Base-by-base conservation (phyloP, 2,329 filamentous ascomycete species). In the Monilinia laxa region DNA sequence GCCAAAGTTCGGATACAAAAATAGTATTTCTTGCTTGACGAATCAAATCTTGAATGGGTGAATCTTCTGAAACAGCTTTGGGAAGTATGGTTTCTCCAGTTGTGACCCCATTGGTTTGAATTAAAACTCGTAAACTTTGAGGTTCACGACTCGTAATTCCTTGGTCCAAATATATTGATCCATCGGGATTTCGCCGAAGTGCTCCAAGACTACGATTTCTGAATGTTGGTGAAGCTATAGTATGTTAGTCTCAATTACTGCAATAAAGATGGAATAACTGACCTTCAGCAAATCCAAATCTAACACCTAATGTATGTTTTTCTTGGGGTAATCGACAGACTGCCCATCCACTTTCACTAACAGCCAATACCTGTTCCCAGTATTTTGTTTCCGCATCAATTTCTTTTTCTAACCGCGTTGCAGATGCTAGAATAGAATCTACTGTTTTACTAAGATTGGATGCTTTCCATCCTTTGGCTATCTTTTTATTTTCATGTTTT, bases 311-410 rank as follows among this genome's bases (percentile, higher is more conserved):
- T 0, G 87, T 88, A 71, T 91, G 87, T 60, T 83, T 83, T 71
- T 94, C 88, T 9, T 87, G 82, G 0, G 92, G 92, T 52, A 95
- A 81, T 59, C 90, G 85, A 71, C 90, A 94, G 23, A 98, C 81
- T 25, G 90, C 89, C 94, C 95, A 99, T 5, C 93, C 93, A 65
- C 88, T 89, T 71, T 92, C 86, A 70, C 90, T 92, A 55, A 98
- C 87, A 12, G 87, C 86, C 57, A 96, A 80, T 2, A 98, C 85
- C 73, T 96, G 90, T 65, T 90, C 85, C 95, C 95, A 99, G 77
- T 96, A 99, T 72, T 85, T 89, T 2, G 88, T 89, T 80, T 99
- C 95, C 40, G 87, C 86, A 12, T 85, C 83, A 45, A 96, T 90
- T 76, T 97, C 93, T 14, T 84, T 85, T 72, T 92, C 86, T 16